These are phyloP conservation scores for Imleria badia DNA, from an alignment of 768 basidiomycete genomes.

Conservation along the genomic window DNA sequence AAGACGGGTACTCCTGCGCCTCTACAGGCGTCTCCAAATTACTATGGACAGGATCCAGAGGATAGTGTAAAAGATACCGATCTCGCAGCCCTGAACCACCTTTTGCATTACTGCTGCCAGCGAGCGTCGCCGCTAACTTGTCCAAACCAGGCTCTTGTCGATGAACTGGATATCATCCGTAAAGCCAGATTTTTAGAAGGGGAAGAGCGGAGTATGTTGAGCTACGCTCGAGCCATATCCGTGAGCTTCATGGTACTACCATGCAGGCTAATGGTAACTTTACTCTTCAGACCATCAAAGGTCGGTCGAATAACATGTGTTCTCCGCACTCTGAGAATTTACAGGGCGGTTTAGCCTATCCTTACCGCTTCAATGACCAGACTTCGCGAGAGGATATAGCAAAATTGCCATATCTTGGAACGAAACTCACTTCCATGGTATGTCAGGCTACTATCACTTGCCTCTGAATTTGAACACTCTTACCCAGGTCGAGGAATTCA, in stretches of 20 bases:
- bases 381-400: constrained; percentile 39
- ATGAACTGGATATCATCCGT: constrained; percentile 59
- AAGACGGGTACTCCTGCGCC: neutral
- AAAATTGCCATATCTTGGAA: constrained; percentile 49
- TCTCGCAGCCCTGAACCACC: constrained; percentile 22
- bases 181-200: constrained; percentile 64
- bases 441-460: neutral
- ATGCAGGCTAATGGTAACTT: neutral
- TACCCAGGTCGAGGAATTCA: constrained; percentile 61
- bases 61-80: constrained; percentile 13
- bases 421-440: constrained; percentile 52
- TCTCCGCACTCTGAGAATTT: neutral
- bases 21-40: neutral
- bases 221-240: constrained; percentile 72
- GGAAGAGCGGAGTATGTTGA: constrained; percentile 62
- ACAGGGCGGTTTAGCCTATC: constrained; percentile 43
- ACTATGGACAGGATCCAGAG: constrained; percentile 20
- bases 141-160: constrained; percentile 61
- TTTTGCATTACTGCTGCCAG: constrained; percentile 53
- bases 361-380: constrained; percentile 38
- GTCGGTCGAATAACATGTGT: constrained; percentile 23
- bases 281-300: constrained; percentile 45
- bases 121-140: constrained; percentile 68
- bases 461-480: neutral
- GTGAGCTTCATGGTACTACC: constrained; percentile 38